Conservation (phyloP, 2,329 filamentous ascomycete species). For the Aspergillus fructus region DNA sequence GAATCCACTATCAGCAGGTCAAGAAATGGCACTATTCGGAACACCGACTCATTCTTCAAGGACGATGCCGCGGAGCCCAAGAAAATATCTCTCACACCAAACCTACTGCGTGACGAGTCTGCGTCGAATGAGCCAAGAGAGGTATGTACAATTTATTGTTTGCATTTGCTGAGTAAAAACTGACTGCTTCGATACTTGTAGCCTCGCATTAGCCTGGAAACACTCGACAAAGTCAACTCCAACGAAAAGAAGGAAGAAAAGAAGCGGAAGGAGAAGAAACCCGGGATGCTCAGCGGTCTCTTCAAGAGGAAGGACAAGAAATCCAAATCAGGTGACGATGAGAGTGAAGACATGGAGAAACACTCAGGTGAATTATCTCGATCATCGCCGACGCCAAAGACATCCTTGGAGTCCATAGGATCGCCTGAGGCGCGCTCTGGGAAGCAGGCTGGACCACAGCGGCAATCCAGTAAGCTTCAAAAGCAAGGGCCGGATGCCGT, state of each 20-base stretch:
- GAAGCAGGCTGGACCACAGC: constrained; percentile 47
- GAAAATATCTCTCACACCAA: constrained; percentile 95
- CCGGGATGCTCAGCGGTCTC: constrained; percentile 68
- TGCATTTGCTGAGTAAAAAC: constrained; percentile 5
- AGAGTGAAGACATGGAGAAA: constrained; percentile 55
- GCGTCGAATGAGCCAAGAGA: constrained; percentile 39
- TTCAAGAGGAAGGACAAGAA: constrained; percentile 68
- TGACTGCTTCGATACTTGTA: constrained; percentile 38
- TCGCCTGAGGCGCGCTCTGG: constrained; percentile 35
- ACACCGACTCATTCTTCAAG: constrained; percentile 96
- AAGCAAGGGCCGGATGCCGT: constrained; percentile 58
- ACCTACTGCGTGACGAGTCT: constrained; percentile 79
- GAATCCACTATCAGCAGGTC: constrained; percentile 53
- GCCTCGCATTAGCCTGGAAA: constrained; percentile 70
- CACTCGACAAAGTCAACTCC: constrained; percentile 66
- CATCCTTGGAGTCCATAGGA: constrained; percentile 43
- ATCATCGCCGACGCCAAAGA: constrained; percentile 45
- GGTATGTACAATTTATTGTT: constrained; percentile 23
- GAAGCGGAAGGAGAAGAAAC: constrained; percentile 71
- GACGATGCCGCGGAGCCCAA: constrained; percentile 93
- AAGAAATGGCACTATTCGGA: constrained; percentile 81
- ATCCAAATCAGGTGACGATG: constrained; percentile 47
- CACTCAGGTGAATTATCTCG: constrained; percentile 59
- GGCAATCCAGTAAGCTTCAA: constrained; percentile 67
- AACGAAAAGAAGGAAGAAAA: constrained; percentile 73